Base-by-base conservation (phyloP, 257 asterid genomes). In the Rauvolfia tetraphylla region DNA sequence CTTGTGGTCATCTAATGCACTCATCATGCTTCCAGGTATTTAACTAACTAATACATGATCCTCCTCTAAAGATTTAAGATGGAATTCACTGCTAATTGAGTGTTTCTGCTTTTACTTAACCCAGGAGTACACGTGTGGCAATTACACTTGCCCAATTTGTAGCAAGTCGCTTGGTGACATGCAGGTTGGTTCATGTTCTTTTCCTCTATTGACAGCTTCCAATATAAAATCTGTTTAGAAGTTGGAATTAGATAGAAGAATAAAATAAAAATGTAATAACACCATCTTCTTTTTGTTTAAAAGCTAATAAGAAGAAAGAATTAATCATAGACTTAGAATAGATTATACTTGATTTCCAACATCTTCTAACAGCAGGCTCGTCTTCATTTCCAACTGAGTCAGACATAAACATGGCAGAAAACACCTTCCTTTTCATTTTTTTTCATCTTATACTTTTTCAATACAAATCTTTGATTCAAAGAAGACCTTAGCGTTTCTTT, bases 151-250 rank as follows among this genome's bases (percentile, higher is more conserved):
- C 83, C 98, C 98, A 49, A 87, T 93, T 53, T 93, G 98, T 80
- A 86, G 98, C 93, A 93, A 93, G 89, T 89, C 97, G 38, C 90
- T 93, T 25, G 98, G 98, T 51, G 97, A 93, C 84, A 88, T 91
- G 96, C 91, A 87, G 97, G 98, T 91, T 71, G 79, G 92, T 79
- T 72, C 27, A 65, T 75, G 23, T 68, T 75, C 8, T 58, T 68
- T 1, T 57, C 1, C 15, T 25, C 63, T 39, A 42, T 20, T 3
- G 57, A 56, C 36, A 49, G 72, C 46, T 9, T 53, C 34, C 56
- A n/a, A n/a, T 76, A 59, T 46, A 20, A 1, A n/a, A 10, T 11
- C 34, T 57, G 33, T 57, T n/a, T 2, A 25, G 12, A 3, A n/a
- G 33, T 12, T 57, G 9, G 34, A 57, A 8, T 44, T 44, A 44